Percentiles rank a stretch among this genome's conserved stretches.
Evolutionary conservation across 306 rosid genomes (phyloP).

Genomic region (Sphenostylis stenocarpa): DNA sequence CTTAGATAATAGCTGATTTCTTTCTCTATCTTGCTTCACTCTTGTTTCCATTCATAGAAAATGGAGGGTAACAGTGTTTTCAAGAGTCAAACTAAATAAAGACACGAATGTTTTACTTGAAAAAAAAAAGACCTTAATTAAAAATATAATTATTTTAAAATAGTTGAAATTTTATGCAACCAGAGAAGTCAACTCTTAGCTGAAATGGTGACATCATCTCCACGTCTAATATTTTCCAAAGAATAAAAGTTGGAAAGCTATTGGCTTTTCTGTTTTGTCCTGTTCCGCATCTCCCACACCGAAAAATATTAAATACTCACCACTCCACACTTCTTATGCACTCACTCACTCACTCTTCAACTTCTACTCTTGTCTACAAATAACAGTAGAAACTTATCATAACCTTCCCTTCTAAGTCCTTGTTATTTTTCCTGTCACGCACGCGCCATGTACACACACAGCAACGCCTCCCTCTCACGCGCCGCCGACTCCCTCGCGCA

Average conservation of each 20-base stretch:
- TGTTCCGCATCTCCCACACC: background rate
- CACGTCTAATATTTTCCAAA: background rate
- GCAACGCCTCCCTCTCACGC: slow-evolving; percentile 39
- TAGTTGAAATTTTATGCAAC: too few relatives aligned
- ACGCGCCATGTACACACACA: slow-evolving; percentile 66
- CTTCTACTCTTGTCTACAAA: background rate
- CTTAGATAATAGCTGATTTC: too few relatives aligned
- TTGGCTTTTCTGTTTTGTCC: background rate
- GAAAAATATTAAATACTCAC: slow-evolving; percentile 43
- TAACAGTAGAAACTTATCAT: background rate
- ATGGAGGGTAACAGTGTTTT: too few relatives aligned
- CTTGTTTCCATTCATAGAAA: too few relatives aligned
- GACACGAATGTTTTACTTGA: too few relatives aligned
- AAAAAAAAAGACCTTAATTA: too few relatives aligned
- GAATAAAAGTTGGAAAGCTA: background rate
- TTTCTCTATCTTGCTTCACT: too few relatives aligned
- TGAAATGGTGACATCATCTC: background rate
- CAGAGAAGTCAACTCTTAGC: background rate
- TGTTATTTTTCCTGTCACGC: background rate
- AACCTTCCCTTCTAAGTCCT: background rate
- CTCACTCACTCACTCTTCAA: too few relatives aligned
- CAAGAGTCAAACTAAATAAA: too few relatives aligned
- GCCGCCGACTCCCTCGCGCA: slow-evolving; percentile 33
- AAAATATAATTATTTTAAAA: too few relatives aligned
- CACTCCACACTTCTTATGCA: background rate